phyloP scores from a whole-genome alignment of 345 rosid genomes.

The Citrus sp. region DNA sequence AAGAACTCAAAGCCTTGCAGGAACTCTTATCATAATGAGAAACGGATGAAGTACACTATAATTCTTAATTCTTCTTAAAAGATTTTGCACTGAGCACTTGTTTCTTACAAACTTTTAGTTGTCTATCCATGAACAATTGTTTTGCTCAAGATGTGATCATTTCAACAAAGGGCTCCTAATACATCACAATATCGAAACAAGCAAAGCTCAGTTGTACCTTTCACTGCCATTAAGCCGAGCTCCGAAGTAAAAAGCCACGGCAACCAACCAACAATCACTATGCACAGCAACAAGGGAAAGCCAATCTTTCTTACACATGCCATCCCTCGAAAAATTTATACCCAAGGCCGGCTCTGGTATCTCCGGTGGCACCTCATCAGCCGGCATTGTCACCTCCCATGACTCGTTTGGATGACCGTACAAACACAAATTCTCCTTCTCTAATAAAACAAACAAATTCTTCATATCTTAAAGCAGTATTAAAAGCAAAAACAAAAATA shows the following conservation, averaged over 20 bases:
- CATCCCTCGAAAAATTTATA: slow-evolving; percentile 81
- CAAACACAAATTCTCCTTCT: slow-evolving; percentile 75
- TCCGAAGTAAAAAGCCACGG: slow-evolving; percentile 79
- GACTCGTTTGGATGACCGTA: slow-evolving; percentile 73
- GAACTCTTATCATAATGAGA: background rate
- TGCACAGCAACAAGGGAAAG: slow-evolving; percentile 78
- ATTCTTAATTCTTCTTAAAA: background rate
- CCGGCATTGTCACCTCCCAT: slow-evolving; percentile 80
- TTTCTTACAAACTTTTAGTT: background rate
- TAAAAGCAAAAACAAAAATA: no score
- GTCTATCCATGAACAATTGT: background rate
- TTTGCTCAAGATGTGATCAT: background rate
- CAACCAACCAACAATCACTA: slow-evolving; percentile 80
- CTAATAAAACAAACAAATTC: slow-evolving; percentile 20
- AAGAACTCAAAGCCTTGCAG: background rate
- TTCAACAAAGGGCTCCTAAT: background rate
- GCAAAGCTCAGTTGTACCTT: slow-evolving; percentile 33
- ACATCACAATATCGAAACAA: background rate
- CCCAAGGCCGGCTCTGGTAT: slow-evolving; percentile 90
- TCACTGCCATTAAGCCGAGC: slow-evolving; percentile 72
- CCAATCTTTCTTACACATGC: slow-evolving; percentile 81
- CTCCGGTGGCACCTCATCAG: slow-evolving; percentile 82
- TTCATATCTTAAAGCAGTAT: background rate
- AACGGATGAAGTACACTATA: background rate
- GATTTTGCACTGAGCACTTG: background rate